phyloP scores from a whole-genome alignment of 176 grass and related monocot genomes.

The Microstegium vimineum region DNA sequence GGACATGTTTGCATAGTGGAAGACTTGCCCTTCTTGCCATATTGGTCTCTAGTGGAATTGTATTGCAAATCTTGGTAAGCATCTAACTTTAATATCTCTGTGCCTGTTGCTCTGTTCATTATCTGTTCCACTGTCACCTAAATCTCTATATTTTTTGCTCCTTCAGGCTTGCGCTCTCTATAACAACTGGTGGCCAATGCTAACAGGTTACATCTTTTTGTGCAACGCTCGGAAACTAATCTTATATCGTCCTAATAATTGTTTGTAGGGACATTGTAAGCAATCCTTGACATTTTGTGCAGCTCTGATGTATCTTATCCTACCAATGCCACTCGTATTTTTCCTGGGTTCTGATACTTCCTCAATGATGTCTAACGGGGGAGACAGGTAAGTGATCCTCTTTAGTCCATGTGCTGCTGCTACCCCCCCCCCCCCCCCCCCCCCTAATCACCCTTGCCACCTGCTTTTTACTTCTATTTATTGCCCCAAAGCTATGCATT shows the following conservation, averaged over 20 bases:
- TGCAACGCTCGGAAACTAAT: neutral
- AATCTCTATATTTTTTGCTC: neutral
- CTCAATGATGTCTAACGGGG: slow-evolving; percentile 45
- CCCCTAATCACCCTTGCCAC: neutral
- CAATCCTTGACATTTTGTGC: slow-evolving; percentile 22
- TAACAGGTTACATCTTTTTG: slow-evolving; percentile 56
- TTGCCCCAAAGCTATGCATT: neutral
- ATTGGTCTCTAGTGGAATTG: slow-evolving; percentile 68
- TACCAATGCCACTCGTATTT: slow-evolving; percentile 91
- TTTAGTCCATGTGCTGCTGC: neutral
- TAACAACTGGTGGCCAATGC: slow-evolving; percentile 99
- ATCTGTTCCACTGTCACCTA: slow-evolving; percentile 3
- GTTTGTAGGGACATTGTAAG: neutral
- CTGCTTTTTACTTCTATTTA: neutral
- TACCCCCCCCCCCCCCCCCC: neutral
- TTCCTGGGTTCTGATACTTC: slow-evolving; percentile 58
- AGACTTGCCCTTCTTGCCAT: slow-evolving; percentile 75
- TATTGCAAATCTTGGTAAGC: slow-evolving; percentile 84
- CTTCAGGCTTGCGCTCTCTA: slow-evolving; percentile 80
- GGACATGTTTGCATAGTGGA: slow-evolving; percentile 63
- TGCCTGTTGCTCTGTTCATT: neutral
- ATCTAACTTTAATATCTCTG: neutral
- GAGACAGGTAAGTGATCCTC: slow-evolving; percentile 54
- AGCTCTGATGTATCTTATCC: slow-evolving; percentile 89
- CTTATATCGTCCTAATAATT: neutral